Base-by-base conservation (phyloP, 169 alveolate species). In the Cryptosporidium meleagridis region DNA sequence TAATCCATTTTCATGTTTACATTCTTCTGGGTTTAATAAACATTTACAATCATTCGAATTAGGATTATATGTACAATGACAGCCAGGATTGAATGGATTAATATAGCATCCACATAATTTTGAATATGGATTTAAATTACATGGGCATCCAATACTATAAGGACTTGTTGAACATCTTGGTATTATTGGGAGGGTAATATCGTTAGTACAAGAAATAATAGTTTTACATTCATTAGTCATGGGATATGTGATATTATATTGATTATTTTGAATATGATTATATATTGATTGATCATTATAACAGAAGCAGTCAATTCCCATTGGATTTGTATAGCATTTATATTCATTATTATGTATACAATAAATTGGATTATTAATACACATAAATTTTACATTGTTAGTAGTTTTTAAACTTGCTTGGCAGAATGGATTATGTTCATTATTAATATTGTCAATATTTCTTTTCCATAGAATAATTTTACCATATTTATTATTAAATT, bases 271-370 rank as follows among this genome's bases (percentile, higher is more conserved):
- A 1, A 65, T 16, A 9, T 55, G 67, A 10, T 21, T 55, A 29
- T 65, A 65, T n/a, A 33, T 65, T 10, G 33, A 33, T 21, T 65
- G 72, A 65, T 65, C 61, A 51, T 75, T 75, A 59, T 75, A 58
- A 55, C 86, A 75, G 86, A 53, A 75, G 37, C 86, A 75, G 31
- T 75, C 71, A 26, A 55, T 35, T 52, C 86, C 86, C 86, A 75
- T 55, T 23, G 86, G 86, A 75, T 75, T 75, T 3, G 70, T 75
- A 59, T 75, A 75, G 26, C 86, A 75, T 21, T 59, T 59, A 35
- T 75, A 75, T 65, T 65, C 72, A 39, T 75, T 75, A 26, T 75
- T 75, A 59, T 55, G 71, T 31, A 75, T 75, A 59, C 86, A 75
- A 26, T 75, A 52, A 18, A 75, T 75, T 75, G 86, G 86, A 39